Conservation (phyloP, 257 asterid species). For the Lavandula angustifolia region DNA sequence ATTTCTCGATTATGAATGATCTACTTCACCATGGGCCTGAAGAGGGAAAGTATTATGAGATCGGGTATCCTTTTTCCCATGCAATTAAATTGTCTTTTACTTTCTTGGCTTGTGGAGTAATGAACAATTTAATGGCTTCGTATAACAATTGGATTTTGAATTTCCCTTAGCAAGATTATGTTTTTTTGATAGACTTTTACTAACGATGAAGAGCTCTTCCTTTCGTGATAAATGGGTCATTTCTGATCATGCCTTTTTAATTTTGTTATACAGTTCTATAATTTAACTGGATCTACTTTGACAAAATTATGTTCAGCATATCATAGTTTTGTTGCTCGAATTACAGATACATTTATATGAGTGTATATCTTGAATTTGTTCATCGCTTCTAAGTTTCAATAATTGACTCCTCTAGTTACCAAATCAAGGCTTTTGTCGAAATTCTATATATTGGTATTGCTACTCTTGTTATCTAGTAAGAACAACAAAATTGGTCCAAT, state of each 20-base stretch:
- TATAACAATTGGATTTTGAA: constrained; percentile 4
- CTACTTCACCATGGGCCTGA: constrained; percentile 52
- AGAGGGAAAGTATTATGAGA: constrained; percentile 71
- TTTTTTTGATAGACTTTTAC: not conserved
- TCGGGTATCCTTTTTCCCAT: constrained; percentile 52
- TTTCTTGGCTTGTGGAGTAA: not conserved
- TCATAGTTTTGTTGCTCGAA: not conserved
- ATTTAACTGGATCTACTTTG: not conserved
- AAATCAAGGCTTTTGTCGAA: not conserved
- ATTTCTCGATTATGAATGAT: constrained; percentile 78
- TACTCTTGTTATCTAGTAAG: not conserved
- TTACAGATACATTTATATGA: not conserved
- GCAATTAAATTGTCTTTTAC: not conserved
- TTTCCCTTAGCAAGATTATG: not conserved
- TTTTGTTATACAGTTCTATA: not conserved
- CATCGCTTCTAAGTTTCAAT: not conserved
- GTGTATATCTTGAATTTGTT: constrained; percentile 11
- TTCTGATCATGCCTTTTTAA: not conserved
- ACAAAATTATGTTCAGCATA: not conserved
- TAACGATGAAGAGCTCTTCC: not conserved
- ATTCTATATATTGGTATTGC: not conserved
- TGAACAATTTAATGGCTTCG: not conserved
- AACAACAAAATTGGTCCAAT: too few species aligned
- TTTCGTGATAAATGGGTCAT: not conserved
- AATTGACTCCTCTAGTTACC: not conserved